Conservation (phyloP, 352 stramenopile genomes). For the Phytophthora meadii region DNA sequence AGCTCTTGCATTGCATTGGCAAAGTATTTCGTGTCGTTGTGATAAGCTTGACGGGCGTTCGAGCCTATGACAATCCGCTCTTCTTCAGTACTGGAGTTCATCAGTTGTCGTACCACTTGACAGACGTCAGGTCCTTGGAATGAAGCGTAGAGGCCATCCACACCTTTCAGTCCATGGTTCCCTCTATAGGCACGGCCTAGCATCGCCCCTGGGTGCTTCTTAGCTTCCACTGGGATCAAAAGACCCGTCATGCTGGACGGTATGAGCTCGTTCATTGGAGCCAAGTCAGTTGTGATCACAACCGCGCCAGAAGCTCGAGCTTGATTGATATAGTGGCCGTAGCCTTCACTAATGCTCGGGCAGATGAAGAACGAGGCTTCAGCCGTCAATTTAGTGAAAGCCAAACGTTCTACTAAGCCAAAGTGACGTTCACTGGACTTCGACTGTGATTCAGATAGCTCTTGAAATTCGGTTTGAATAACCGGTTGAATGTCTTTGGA, state of each 20-base stretch:
- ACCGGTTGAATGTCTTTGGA: conserved; percentile 19
- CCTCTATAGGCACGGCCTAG: conserved; percentile 31
- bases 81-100: conserved; percentile 31
- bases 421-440: conserved; percentile 43
- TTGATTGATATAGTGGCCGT: conserved; percentile 79
- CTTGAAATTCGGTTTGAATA: conserved; percentile 20
- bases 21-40: conserved; percentile 59
- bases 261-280: conserved; percentile 74
- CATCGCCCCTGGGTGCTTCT: conserved; percentile 15
- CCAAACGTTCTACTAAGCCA: neutral
- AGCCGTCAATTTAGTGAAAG: conserved; percentile 4
- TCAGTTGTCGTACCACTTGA: conserved; percentile 25
- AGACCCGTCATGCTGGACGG: conserved; percentile 19
- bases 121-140: conserved; percentile 22
- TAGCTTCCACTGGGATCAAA: conserved; percentile 14
- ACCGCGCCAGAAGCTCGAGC: conserved; percentile 53
- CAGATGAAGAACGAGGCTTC: conserved; percentile 62
- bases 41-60: conserved; percentile 43
- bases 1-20: conserved; percentile 47
- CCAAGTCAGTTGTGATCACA: conserved; percentile 54
- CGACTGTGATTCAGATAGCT: conserved; percentile 19
- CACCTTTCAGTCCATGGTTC: conserved; percentile 26
- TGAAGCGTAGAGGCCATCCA: conserved; percentile 33
- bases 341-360: conserved; percentile 64
- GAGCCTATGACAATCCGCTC: conserved; percentile 36